Evolutionary conservation across 1,284 basidiomycete genomes (phyloP), one percentile per base, ranked within the genome.

Genomic region (Sanghuangporus weigelae): DNA sequence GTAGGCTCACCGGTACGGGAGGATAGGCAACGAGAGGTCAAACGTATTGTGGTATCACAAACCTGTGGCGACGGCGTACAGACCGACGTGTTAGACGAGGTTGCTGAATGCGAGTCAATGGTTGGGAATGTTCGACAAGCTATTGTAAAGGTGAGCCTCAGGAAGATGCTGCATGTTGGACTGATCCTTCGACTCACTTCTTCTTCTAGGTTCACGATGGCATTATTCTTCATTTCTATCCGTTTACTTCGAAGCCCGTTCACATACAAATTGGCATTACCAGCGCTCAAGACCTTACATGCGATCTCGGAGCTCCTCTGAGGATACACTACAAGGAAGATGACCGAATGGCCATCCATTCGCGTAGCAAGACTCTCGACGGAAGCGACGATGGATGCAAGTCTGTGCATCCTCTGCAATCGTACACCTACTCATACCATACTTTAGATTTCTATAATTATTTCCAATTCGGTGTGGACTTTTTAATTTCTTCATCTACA

Each of bases 391-490:
- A 74, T 38, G 64, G 64, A 48, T 69, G 64, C 66, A 55, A 38
- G 59, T 21, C 11, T 48, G 16, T 21, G 19, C 48, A 48, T n/a
- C 23, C 31, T 8, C 3, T 50, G 40, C 19, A 16, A 11, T 42
- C 48, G n/a, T 31, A 46, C 8, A 19, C 2, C 44, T 46, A 19
- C 5, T 78, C 78, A 75, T 83, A 84, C 68, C 77, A 65, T 65
- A 23, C 63, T 12, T 35, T 65, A 91, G 91, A 93, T 74, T 96
- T 95, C 74, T 95, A 93, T 77, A 95, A 95, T 71, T 96, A 95
- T 72, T 93, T 95, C 68, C 89, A 93, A 69, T 85, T 92, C 70
- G 93, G 93, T 1, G 74, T 96, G 11, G 93, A 96, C 71, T 91
- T 95, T 67, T 79, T 94, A 23, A 79, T 95, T 40, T 89, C 86